Percentiles rank a stretch among this genome's conserved stretches.
Conservation (phyloP, 257 asterid species). For the Lavandula angustifolia region DNA sequence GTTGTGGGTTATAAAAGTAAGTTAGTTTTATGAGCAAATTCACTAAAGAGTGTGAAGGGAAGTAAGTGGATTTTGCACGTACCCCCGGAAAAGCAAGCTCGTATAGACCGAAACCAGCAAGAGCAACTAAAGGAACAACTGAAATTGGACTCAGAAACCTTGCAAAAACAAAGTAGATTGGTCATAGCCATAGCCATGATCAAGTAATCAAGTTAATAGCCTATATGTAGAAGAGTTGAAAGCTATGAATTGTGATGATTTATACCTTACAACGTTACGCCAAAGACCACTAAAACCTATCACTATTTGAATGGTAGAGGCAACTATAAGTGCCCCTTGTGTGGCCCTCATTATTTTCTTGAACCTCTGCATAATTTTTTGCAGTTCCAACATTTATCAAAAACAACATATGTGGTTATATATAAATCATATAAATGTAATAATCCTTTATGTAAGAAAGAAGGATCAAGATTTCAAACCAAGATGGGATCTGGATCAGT, state of each 20-base stretch:
- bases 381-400: background rate
- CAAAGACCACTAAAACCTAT: constrained; percentile 92
- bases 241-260: background rate
- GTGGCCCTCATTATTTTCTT: constrained; percentile 86
- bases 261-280: constrained; percentile 72
- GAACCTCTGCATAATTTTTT: constrained; percentile 53
- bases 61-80: constrained; percentile 23
- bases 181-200: constrained; percentile 5
- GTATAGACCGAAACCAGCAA: constrained; percentile 74
- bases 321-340: constrained; percentile 82
- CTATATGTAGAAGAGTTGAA: background rate
- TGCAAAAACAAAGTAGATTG: background rate
- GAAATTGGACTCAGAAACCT: constrained; percentile 82
- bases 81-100: constrained; percentile 87
- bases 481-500: constrained; percentile 70
- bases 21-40: too few species aligned
- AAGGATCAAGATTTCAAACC: constrained; percentile 47
- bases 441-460: background rate
- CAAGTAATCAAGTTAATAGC: background rate
- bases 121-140: constrained; percentile 74
- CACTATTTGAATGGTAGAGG: constrained; percentile 79
- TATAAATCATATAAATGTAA: too few species aligned
- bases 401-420: too few species aligned
- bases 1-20: background rate
- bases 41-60: too few species aligned